A percentile compares a stretch with the other conserved stretches of the same genome.
Evolutionary conservation across 345 rosid genomes (phyloP).

Genomic region (Ceriops zippeliana): DNA sequence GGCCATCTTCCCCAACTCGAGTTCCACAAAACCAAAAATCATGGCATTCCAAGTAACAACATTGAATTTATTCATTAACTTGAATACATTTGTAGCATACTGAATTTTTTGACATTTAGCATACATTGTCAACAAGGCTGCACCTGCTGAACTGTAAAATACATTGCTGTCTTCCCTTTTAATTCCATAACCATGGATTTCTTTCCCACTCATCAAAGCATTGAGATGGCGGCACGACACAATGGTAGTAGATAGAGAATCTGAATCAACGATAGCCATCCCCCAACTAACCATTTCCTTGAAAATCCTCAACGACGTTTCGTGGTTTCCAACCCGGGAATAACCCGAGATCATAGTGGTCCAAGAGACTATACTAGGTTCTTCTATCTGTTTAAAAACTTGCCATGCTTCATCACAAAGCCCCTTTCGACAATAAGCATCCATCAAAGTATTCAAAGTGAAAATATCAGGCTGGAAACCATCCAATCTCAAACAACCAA

Average conservation of each 20-base stretch:
- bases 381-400: slow-evolving; percentile 25
- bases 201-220: slow-evolving; percentile 30
- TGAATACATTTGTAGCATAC: slow-evolving; percentile 29
- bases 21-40: slow-evolving; percentile 35
- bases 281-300: slow-evolving; percentile 24
- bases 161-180: slow-evolving; percentile 13
- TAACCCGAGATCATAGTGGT: slow-evolving; percentile 39
- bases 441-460: slow-evolving; percentile 36
- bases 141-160: slow-evolving; percentile 34
- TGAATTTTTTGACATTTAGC: slow-evolving; percentile 26
- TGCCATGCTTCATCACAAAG: slow-evolving; percentile 32
- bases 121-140: slow-evolving; percentile 38
- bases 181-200: slow-evolving; percentile 35
- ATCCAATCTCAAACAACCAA: slow-evolving; percentile 21
- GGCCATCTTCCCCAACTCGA: slow-evolving; percentile 23
- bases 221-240: slow-evolving; percentile 29
- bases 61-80: slow-evolving; percentile 37
- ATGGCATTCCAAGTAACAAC: slow-evolving; percentile 42
- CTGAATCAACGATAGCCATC: slow-evolving; percentile 24
- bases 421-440: slow-evolving; percentile 39
- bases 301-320: slow-evolving; percentile 23
- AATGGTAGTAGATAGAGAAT: slow-evolving; percentile 32
- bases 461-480: slow-evolving; percentile 34
- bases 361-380: slow-evolving; percentile 38
- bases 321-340: slow-evolving; percentile 25